Conservation (phyloP, 2,329 filamentous ascomycete species). For the Apiospora phragmitis region DNA sequence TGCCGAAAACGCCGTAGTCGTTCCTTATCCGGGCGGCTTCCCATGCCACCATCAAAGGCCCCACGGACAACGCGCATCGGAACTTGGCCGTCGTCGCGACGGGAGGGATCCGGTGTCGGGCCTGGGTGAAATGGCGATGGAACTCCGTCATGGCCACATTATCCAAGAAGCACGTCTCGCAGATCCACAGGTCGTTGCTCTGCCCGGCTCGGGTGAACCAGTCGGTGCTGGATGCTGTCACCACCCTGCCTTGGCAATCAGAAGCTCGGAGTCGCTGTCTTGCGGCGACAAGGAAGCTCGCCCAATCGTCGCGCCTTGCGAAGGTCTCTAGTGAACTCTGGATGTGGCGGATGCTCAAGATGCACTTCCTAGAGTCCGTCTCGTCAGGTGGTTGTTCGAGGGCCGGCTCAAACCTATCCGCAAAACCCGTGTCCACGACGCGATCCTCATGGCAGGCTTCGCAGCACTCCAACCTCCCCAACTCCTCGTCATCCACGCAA, state of each 20-base stretch:
- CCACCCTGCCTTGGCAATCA: background rate
- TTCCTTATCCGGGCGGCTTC: background rate
- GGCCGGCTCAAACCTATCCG: background rate
- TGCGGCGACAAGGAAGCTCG: background rate
- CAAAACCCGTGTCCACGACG: constrained; percentile 1
- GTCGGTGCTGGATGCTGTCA: background rate
- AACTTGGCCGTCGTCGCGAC: background rate
- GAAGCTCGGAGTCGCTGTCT: background rate
- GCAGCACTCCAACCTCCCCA: background rate
- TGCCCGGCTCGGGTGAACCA: background rate
- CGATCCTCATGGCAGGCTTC: constrained; percentile 13
- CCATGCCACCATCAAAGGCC: constrained; percentile 5
- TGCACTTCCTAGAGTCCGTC: background rate
- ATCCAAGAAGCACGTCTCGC: constrained; percentile 13
- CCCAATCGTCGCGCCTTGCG: background rate
- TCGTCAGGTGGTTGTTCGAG: background rate
- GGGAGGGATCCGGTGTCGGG: background rate
- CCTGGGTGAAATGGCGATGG: background rate
- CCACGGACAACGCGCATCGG: background rate
- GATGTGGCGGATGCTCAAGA: background rate
- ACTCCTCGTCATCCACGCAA: background rate
- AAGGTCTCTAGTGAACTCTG: background rate
- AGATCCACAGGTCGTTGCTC: background rate
- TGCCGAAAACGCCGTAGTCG: constrained; percentile 7
- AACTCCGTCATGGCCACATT: background rate